Evolutionary conservation across 148 eudicot species (phyloP), one percentile per base, ranked within the genome.

Genomic region (Drosera capensis): DNA sequence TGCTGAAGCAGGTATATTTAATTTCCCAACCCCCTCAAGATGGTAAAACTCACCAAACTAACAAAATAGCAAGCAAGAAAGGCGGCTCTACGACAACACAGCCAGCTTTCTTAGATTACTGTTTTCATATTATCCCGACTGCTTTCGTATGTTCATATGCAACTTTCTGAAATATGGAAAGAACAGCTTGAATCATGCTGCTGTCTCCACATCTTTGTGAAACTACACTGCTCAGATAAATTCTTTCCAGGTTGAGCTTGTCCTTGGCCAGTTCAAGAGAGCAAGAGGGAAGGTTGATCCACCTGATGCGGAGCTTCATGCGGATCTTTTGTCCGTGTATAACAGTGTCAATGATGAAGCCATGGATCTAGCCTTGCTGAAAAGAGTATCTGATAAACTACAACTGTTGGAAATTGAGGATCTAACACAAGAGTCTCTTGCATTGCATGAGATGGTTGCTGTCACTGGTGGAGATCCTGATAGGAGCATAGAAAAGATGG

Each of bases 401-500:
- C 86, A 80, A 30, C 61, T 88, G 17, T 49, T 67, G 68, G 80
- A 68, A 46, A 69, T 83, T 50, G 70, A 77, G 47, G 96, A 88
- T 55, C 74, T 88, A 48, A 88, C 83, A 34, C 96, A 80, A 58
- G 96, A 88, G 68, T 88, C 94, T 44, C 53, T 80, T 25, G 96
- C 94, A 51, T 67, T 88, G 64, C 86, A 82, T 49, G 96, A 83
- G 71, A 74, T 88, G 94, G 81, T 84, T 55, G 45, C 65, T 41
- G 60, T 64, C 16, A 71, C 70, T 45, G 71, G 60, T 48, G 94
- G 73, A 41, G 86, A 87, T 70, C 77, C 86, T 43, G 96, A 71
- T 45, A 80, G 80, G 77, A 80, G 72, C 57, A 72, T 88, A 54
- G 96, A 88, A 77, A 88, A 77, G 63, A 88, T 88, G 96, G 79